phyloP scores from a whole-genome alignment of 495 filamentous ascomycete species.

The Penicillium cosmopolitanum region DNA sequence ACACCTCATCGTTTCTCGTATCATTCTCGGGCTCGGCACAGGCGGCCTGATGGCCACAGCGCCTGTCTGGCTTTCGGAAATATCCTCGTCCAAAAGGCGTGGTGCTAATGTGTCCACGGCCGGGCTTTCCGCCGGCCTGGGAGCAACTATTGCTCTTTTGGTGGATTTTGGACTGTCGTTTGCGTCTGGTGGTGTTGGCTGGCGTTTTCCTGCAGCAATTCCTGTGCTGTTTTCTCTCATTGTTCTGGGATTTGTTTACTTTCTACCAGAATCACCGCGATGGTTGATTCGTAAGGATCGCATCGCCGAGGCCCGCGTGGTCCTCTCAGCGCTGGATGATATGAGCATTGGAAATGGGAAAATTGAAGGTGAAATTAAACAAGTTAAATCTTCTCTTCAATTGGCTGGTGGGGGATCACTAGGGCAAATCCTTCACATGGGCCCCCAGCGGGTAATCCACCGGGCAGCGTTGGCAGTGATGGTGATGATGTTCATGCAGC shows the following conservation, averaged over 20 bases:
- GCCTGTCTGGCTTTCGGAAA: conserved; percentile 54
- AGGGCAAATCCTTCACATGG: conserved; percentile 25
- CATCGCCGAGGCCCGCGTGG: conserved; percentile 49
- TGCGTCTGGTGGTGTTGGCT: conserved; percentile 40
- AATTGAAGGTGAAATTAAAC: conserved; percentile 34
- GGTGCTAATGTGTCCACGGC: conserved; percentile 38
- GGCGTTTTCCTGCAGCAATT: conserved; percentile 47
- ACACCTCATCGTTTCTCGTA: conserved; percentile 27
- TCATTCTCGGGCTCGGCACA: conserved; percentile 60
- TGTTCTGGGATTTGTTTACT: conserved; percentile 58
- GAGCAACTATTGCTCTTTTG: conserved; percentile 41
- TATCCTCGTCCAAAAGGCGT: conserved; percentile 38
- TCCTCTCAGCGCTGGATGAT: conserved; percentile 33
- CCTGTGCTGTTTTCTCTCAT: conserved; percentile 61
- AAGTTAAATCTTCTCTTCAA: conserved; percentile 38
- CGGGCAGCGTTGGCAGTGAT: conserved; percentile 29
- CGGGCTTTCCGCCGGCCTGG: conserved; percentile 53
- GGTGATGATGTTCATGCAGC: conserved; percentile 51
- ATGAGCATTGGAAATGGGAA: conserved; percentile 24
- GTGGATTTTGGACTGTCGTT: conserved; percentile 48
- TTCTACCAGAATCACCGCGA: conserved; percentile 62
- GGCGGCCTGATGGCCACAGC: conserved; percentile 47
- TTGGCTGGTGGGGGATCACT: conserved; percentile 13
- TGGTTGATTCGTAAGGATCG: conserved; percentile 56
- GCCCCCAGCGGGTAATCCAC: conserved; percentile 29